Percentiles rank a stretch among this genome's conserved stretches.
Evolutionary conservation across 345 rosid genomes (phyloP).

Genomic region (Conringia planisiliqua): DNA sequence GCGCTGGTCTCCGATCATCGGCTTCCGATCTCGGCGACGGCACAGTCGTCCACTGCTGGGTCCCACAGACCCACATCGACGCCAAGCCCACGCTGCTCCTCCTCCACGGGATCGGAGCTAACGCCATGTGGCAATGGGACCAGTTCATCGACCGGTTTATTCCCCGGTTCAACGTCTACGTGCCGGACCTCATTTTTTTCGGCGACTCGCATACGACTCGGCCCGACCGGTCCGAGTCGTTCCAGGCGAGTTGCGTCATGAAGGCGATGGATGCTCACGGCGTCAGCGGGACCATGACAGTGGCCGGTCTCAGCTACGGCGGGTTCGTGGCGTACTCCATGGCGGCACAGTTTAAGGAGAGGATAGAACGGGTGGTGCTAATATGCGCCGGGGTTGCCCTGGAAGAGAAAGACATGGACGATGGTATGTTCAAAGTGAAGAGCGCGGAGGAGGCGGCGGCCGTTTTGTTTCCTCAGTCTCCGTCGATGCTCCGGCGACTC

Average conservation of each 20-base stretch:
- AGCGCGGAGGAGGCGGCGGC: conserved; percentile 54
- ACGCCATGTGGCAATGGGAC: conserved; percentile 95
- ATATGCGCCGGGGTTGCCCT: conserved; percentile 78
- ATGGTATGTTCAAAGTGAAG: conserved; percentile 61
- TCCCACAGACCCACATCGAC: conserved; percentile 45
- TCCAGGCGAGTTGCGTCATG: conserved; percentile 73
- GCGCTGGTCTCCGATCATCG: conserved; percentile 66
- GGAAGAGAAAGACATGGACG: conserved; percentile 78
- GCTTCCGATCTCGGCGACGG: conserved; percentile 78
- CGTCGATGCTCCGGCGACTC: conserved; percentile 51
- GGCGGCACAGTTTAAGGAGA: conserved; percentile 73
- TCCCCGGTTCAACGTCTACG: conserved; percentile 72
- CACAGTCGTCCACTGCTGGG: conserved; percentile 84
- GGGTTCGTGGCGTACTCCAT: conserved; percentile 79
- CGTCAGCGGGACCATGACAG: conserved; percentile 39
- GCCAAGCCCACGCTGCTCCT: conserved; percentile 57
- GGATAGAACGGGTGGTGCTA: conserved; percentile 58
- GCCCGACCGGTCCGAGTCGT: conserved; percentile 60
- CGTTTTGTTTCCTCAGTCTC: conserved; percentile 62
- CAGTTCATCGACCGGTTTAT: conserved; percentile 49
- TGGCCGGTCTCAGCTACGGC: conserved; percentile 82
- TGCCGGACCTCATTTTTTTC: conserved; percentile 87
- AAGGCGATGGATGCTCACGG: conserved; percentile 50
- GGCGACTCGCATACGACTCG: conserved; percentile 81
- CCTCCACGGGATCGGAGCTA: conserved; percentile 90